Conservation (phyloP, 2,329 filamentous ascomycete species). For the Scedosporium boydii region DNA sequence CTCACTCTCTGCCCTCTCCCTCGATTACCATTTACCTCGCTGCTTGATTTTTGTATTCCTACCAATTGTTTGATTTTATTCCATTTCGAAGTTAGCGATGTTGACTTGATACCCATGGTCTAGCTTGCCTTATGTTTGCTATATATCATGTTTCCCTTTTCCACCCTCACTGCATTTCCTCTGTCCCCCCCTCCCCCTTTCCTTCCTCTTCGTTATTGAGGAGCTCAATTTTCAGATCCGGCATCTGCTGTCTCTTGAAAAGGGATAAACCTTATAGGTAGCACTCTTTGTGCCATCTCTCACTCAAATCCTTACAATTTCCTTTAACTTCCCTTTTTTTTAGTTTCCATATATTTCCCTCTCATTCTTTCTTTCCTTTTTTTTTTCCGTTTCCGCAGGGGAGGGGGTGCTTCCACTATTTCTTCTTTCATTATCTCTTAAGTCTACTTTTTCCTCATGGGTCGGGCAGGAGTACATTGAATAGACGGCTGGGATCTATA, state of each 20-base stretch:
- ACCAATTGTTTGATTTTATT: not conserved
- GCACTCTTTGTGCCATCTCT: too few relatives aligned
- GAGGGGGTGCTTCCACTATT: too few relatives aligned
- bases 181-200: not conserved
- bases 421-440: not conserved
- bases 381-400: not conserved
- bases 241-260: not conserved
- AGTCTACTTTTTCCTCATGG: not conserved
- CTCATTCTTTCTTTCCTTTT: not conserved
- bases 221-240: not conserved
- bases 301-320: not conserved
- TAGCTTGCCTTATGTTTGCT: not conserved
- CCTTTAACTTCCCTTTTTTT: not conserved
- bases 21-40: not conserved
- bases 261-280: not conserved
- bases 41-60: not conserved
- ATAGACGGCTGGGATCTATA: not conserved
- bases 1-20: not conserved
- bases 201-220: not conserved
- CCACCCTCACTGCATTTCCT: too few relatives aligned
- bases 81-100: not conserved
- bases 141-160: not conserved
- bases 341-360: not conserved
- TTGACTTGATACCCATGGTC: conserved; percentile 12
- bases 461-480: conserved; percentile 13